These are phyloP conservation scores for Fusarium sp. DNA, from an alignment of 2,329 filamentous ascomycete genomes.

Conservation along the genomic window DNA sequence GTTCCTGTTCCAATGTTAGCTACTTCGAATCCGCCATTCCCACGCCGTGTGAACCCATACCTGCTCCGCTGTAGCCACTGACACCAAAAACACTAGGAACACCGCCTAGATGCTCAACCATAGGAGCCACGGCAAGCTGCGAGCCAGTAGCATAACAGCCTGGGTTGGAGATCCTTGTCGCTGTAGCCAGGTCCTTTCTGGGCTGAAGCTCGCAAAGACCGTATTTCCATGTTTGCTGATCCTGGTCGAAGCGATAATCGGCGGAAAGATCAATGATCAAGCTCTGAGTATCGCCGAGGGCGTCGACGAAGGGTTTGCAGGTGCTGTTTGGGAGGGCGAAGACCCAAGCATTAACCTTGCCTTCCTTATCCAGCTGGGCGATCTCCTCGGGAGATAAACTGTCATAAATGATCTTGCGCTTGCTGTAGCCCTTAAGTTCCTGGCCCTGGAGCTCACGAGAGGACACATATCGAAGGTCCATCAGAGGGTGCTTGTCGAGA, in stretches of 20 bases:
- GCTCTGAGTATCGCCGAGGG: slow-evolving; percentile 77
- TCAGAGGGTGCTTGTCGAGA: slow-evolving; percentile 70
- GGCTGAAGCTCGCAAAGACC: slow-evolving; percentile 85
- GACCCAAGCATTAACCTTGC: slow-evolving; percentile 94
- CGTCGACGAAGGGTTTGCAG: slow-evolving; percentile 93
- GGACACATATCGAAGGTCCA: slow-evolving; percentile 75
- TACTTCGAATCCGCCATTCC: background rate
- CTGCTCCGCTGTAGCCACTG: slow-evolving; percentile 93
- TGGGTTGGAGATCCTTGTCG: slow-evolving; percentile 89
- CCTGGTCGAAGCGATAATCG: slow-evolving; percentile 86
- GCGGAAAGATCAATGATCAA: slow-evolving; percentile 95
- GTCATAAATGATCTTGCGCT: slow-evolving; percentile 92
- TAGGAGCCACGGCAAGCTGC: slow-evolving; percentile 86
- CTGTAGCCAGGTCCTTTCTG: slow-evolving; percentile 77
- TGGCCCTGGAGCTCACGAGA: slow-evolving; percentile 83
- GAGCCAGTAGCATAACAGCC: slow-evolving; percentile 96
- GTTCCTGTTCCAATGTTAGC: slow-evolving; percentile 81
- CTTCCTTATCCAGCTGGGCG: slow-evolving; percentile 64
- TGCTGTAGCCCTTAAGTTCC: slow-evolving; percentile 88
- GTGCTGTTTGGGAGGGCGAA: slow-evolving; percentile 97
- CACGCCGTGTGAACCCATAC: background rate
- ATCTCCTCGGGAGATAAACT: slow-evolving; percentile 90
- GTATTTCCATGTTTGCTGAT: slow-evolving; percentile 69
- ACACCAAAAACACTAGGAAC: slow-evolving; percentile 89
- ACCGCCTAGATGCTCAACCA: slow-evolving; percentile 80